Evolutionary conservation across 306 rosid species (phyloP).

Genomic region (Oxytropis ochrocephala): DNA sequence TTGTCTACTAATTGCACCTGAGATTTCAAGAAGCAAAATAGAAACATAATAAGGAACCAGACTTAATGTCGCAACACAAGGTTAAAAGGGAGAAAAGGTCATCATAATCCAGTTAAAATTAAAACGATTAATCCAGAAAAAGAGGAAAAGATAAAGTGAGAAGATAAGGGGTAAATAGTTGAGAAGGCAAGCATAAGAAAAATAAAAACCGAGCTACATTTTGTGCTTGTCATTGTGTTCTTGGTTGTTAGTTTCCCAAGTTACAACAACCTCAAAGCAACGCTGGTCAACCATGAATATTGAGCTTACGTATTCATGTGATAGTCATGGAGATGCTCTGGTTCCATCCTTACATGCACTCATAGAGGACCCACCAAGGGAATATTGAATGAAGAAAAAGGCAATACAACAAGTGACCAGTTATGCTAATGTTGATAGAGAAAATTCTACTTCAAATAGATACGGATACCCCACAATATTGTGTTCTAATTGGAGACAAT

Average conservation of each 20-base stretch:
- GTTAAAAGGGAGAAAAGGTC: neutral
- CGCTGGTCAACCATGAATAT: neutral
- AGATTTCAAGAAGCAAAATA: constrained; percentile 20
- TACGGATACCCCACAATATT: neutral
- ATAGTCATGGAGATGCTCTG: neutral
- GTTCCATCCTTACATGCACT: neutral
- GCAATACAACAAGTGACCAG: neutral
- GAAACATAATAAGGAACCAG: neutral
- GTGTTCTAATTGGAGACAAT: neutral
- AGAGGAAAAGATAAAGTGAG: neutral
- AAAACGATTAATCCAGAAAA: neutral
- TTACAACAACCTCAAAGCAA: neutral
- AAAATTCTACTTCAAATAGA: neutral
- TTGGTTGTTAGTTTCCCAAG: neutral
- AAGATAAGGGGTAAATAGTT: neutral
- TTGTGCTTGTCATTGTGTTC: neutral
- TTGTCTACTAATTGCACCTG: constrained; percentile 91
- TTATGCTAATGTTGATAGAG: neutral
- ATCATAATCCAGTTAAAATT: neutral
- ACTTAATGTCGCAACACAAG: neutral
- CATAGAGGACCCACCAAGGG: neutral
- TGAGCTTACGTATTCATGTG: neutral
- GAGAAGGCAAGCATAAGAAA: neutral
- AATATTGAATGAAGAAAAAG: neutral
- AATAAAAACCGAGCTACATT: neutral